Percentiles rank a stretch among this genome's conserved stretches.
phyloP scores from a whole-genome alignment of 306 rosid species.

The Coriaria nepalensis region DNA sequence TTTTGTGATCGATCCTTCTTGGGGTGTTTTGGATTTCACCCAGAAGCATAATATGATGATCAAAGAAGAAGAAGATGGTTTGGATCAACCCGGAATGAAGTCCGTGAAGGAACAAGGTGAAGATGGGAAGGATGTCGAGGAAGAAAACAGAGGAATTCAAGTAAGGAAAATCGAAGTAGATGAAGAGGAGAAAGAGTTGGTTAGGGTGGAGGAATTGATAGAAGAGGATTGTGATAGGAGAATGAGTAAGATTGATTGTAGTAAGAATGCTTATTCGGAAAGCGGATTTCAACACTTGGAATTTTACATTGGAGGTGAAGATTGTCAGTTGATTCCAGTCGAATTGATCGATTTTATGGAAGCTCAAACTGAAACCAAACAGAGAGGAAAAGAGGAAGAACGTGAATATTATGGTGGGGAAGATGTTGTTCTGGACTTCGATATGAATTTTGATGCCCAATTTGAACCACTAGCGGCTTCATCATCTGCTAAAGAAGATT shows the following conservation, averaged over 20 bases:
- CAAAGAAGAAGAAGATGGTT: conserved; percentile 33
- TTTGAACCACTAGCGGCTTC: no score
- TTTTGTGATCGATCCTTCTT: conserved; percentile 30
- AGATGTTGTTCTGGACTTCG: conserved; percentile 11
- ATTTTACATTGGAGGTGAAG: conserved; percentile 12
- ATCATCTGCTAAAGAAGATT: no score
- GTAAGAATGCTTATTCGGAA: no score
- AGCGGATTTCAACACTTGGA: conserved; percentile 19
- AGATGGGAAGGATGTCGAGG: conserved; percentile 22
- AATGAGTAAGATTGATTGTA: no score
- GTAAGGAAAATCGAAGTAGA: no score
- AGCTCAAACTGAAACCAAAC: neutral
- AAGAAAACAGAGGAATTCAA: conserved; percentile 18
- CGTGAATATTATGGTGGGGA: conserved; percentile 6
- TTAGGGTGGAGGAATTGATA: no score
- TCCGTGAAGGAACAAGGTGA: conserved; percentile 9
- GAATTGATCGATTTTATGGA: conserved; percentile 42
- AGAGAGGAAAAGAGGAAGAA: conserved; percentile 18
- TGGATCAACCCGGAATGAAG: no score
- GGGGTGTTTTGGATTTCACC: conserved; percentile 26
- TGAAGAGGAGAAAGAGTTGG: no score
- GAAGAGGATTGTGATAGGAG: no score
- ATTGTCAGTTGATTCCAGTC: conserved; percentile 33
- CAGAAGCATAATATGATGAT: conserved; percentile 30
- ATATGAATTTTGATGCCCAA: no score